Percentiles rank a stretch among this genome's conserved stretches.
phyloP scores from a whole-genome alignment of 192 early-diverging fungal species.

The Entophlyctis helioformis region DNA sequence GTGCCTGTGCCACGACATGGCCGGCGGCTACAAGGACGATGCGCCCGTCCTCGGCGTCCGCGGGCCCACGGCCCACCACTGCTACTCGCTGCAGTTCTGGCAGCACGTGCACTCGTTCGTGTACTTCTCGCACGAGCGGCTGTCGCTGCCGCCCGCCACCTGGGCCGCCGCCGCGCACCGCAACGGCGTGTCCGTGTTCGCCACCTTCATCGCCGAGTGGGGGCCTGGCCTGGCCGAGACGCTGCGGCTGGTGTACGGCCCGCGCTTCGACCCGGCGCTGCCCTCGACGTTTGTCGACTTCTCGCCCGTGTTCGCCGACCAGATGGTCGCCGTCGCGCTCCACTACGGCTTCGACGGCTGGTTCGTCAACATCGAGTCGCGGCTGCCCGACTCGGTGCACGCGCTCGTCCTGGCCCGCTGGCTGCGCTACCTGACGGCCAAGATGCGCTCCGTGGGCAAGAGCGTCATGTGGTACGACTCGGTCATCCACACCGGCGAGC shows the following conservation, averaged over 20 bases:
- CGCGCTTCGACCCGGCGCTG: constrained; percentile 7
- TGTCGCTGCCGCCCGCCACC: constrained; percentile 44
- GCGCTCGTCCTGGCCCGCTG: constrained; percentile 19
- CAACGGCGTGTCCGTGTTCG: constrained; percentile 42
- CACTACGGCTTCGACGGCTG: constrained; percentile 60
- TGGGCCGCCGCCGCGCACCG: constrained; percentile 55
- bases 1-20: constrained; percentile 56
- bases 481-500: constrained; percentile 30
- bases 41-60: not conserved
- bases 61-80: not conserved
- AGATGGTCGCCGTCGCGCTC: constrained; percentile 44
- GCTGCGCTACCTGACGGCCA: constrained; percentile 26
- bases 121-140: constrained; percentile 46
- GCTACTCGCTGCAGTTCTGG: constrained; percentile 51
- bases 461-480: constrained; percentile 63
- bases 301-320: constrained; percentile 38
- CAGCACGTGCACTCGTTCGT: constrained; percentile 50
- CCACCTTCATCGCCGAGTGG: constrained; percentile 56
- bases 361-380: constrained; percentile 55
- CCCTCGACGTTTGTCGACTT: constrained; percentile 18
- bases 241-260: constrained; percentile 42
- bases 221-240: constrained; percentile 29
- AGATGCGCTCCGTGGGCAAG: no score
- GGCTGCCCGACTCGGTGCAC: constrained; percentile 11
- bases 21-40: constrained; percentile 23